Base-by-base conservation (phyloP, 306 rosid genomes). In the Casuarina glauca region DNA sequence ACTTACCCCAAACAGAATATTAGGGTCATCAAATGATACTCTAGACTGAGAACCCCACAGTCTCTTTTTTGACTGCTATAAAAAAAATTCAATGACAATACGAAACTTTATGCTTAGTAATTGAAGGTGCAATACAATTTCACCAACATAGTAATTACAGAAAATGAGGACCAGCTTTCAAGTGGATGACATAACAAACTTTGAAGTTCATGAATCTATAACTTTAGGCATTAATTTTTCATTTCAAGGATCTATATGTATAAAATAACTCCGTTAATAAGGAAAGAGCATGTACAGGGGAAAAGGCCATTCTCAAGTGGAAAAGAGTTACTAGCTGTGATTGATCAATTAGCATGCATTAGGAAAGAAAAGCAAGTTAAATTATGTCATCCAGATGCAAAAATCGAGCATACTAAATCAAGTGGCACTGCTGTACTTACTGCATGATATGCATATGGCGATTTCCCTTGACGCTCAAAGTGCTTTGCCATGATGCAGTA, bases 401-500 rank as follows among this genome's bases (percentile, higher is more conserved):
- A 41, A 20, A 41, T 0, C 6, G n/a, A 61, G 52, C 8, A 68
- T 41, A 20, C 64, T 12, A 7, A 53, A 45, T 53, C 32, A 20
- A 26, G 6, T 19, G 49, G 60, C 46, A 43, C 70, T 4, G 79
- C 48, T 42, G 54, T n/a, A 87, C 92, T 86, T 87, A 95, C 98
- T 19, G 98, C 77, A 81, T 95, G 98, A 74, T 92, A 95, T 12
- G 94, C 93, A 69, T 92, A 95, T 20, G 98, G 97, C 0, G 96
- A 84, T 75, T 95, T 87, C 50, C 96, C 98, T 82, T 95, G 97
- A 63, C 97, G 97, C 57, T 92, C 93, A 44, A 89, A 92, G 82
- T 95, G 99, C 81, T 95, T 92, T 5, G 84, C 87, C 99, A 95
- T 92, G 86, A 95, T 80, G 77, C 97, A 88, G 81, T 67, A 95